Evolutionary conservation across 2,329 filamentous ascomycete species (phyloP), one percentile per base, ranked within the genome.

Genomic region (Parastagonospora nodorum): DNA sequence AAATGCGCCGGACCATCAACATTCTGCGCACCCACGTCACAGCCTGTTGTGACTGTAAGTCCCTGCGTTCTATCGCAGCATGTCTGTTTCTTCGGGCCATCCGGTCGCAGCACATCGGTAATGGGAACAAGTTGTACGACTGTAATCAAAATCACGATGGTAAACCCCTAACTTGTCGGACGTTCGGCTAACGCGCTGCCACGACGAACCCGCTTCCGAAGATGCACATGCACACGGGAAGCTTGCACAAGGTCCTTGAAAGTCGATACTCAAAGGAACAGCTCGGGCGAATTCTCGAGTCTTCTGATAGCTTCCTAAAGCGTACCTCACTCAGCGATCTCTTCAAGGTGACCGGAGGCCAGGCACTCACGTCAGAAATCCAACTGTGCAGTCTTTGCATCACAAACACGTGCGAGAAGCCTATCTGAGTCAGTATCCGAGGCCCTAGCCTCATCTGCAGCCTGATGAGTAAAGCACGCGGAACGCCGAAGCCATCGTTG

Each of bases 21-120:
- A 53, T 43, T 40, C 31, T 45, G 47, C 51, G 35, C 47, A 56
- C 40, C 44, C 48, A 63, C 55, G 58, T 62, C 61, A 64, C 49
- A 55, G 37, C 47, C 53, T 57, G 42, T 50, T 43, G 19, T 32
- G 51, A 48, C 47, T 42, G 53, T 42, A 30, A 51, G 28, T 38
- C 15, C n/a, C 47, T 41, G 38, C 45, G 19, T 24, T 48, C 40
- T 30, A 35, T 16, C 19, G 5, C 15, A 15, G 28, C 51, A 30
- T 5, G 24, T 39, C 40, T 51, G 41, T 39, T 40, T n/a, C 4
- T 38, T 42, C 15, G 45, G 33, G 32, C 29, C 32, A 28, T 45
- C 14, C 37, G n/a, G 19, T 39, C 24, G 37, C 37, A 16, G 5
- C 19, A n/a, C 14, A 7, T 19, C 38, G 24, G 16, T 40, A 40